phyloP scores from a whole-genome alignment of 2,329 filamentous ascomycete genomes.

The Colletotrichum australisinense region DNA sequence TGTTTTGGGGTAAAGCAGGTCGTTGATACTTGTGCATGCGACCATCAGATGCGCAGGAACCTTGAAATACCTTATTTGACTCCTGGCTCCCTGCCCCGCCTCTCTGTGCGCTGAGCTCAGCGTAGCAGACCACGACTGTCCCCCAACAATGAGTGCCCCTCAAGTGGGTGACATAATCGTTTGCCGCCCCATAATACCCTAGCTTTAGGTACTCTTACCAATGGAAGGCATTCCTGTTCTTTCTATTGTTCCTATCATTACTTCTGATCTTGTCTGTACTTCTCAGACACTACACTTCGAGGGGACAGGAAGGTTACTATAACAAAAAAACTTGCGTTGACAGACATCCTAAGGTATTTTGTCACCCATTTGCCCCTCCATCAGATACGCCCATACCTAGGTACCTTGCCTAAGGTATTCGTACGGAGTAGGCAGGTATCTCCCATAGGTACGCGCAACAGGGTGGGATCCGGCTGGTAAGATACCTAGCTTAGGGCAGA shows the following conservation, averaged over 20 bases:
- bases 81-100: not conserved
- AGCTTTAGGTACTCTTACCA: too few relatives aligned
- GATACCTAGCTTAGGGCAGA: not conserved
- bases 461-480: not conserved
- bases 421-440: not conserved
- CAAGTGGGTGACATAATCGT: not conserved
- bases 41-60: conserved; percentile 6
- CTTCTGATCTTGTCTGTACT: too few relatives aligned
- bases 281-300: too few relatives aligned
- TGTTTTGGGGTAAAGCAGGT: not conserved
- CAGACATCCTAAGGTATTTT: too few relatives aligned
- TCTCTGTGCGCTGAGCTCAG: conserved; percentile 16
- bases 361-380: not conserved
- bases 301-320: too few relatives aligned
- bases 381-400: not conserved
- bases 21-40: not conserved
- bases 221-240: too few relatives aligned
- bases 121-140: not conserved
- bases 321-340: too few relatives aligned
- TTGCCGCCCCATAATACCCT: too few relatives aligned
- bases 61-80: conserved; percentile 5
- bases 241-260: too few relatives aligned
- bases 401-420: too few relatives aligned
- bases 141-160: conserved; percentile 3
- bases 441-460: not conserved